A percentile compares a stretch with the other conserved stretches of the same genome.
Conservation (phyloP, 345 rosid species). For the Kernera saxatilis region DNA sequence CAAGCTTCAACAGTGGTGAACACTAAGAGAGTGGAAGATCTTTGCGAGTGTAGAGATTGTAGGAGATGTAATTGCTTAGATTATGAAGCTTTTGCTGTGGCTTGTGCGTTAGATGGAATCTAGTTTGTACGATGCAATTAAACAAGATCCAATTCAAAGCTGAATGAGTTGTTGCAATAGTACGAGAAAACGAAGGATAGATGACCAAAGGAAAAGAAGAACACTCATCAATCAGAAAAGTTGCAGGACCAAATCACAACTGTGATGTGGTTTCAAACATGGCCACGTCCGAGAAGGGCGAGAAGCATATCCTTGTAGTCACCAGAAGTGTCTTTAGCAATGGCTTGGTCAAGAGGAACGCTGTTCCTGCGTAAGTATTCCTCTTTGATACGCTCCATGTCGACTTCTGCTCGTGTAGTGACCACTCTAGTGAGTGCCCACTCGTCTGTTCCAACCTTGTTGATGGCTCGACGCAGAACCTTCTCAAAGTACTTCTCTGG, state of each 20-base stretch:
- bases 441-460: slow-evolving; percentile 78
- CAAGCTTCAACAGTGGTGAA: slow-evolving; percentile 11
- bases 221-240: not conserved
- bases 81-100: slow-evolving; percentile 31
- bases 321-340: slow-evolving; percentile 69
- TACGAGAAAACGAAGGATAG: not conserved
- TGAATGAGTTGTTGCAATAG: not conserved
- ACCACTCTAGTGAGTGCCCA: slow-evolving; percentile 74
- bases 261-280: slow-evolving; percentile 31
- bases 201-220: not conserved
- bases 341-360: slow-evolving; percentile 62
- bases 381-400: slow-evolving; percentile 78
- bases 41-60: slow-evolving; percentile 25
- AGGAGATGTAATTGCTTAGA: slow-evolving; percentile 13
- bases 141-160: not conserved
- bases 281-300: slow-evolving; percentile 58
- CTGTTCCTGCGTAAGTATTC: slow-evolving; percentile 73
- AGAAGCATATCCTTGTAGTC: slow-evolving; percentile 78
- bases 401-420: slow-evolving; percentile 75
- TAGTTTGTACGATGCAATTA: not conserved
- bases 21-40: slow-evolving; percentile 12
- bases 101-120: slow-evolving; percentile 19
- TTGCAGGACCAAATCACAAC: not conserved
- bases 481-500: slow-evolving; percentile 91
- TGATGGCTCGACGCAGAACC: slow-evolving; percentile 64